phyloP scores from a whole-genome alignment of 1,139 yeast genomes.

The Candida sp. region DNA sequence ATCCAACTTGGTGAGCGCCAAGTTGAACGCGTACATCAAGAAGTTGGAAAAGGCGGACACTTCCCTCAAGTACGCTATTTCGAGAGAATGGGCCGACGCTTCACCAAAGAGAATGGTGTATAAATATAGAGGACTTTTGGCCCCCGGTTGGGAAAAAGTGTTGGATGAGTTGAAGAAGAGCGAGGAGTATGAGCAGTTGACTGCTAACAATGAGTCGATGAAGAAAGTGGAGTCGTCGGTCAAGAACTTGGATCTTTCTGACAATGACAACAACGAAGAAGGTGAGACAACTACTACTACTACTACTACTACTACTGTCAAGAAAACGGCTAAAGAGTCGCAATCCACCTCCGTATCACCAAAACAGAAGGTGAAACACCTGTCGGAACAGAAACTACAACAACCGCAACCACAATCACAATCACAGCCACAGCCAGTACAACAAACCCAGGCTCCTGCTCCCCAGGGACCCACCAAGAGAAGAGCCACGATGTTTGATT shows the following conservation, averaged over 20 bases:
- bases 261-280: background rate
- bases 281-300: background rate
- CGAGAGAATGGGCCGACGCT: constrained; percentile 90
- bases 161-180: constrained; percentile 39
- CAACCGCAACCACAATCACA: background rate
- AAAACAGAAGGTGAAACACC: background rate
- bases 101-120: constrained; percentile 89
- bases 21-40: constrained; percentile 82
- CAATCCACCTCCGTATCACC: background rate
- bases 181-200: constrained; percentile 8
- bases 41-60: constrained; percentile 83
- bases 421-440: background rate
- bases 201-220: background rate
- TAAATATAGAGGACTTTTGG: constrained; percentile 76
- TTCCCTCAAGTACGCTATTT: constrained; percentile 69
- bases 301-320: no score
- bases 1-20: constrained; percentile 80
- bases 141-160: constrained; percentile 71
- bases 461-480: constrained; percentile 26
- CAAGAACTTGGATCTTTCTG: background rate
- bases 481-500: constrained; percentile 53
- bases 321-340: background rate
- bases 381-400: background rate
- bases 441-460: background rate
- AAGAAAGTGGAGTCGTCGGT: background rate